phyloP scores from a whole-genome alignment of 2,329 filamentous ascomycete genomes.

The Fusarium nelsonii region DNA sequence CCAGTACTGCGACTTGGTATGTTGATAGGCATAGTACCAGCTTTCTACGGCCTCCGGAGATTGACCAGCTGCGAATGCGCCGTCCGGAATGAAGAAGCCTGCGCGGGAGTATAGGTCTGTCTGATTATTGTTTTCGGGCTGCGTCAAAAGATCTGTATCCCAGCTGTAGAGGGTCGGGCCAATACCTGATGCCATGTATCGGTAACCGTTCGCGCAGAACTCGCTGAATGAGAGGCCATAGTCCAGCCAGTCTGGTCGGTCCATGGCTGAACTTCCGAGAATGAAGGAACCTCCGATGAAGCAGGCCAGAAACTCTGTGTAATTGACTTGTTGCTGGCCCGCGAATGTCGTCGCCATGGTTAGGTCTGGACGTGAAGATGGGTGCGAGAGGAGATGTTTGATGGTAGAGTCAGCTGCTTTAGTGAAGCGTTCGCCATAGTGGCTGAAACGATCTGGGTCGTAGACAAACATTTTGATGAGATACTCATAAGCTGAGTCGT shows the following conservation, averaged over 20 bases:
- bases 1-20: conserved; percentile 74
- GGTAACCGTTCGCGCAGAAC: conserved; percentile 9
- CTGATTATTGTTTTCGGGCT: conserved; percentile 1
- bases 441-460: conserved; percentile 67
- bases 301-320: conserved; percentile 66
- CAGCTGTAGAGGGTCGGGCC: conserved; percentile 16
- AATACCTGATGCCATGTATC: not conserved
- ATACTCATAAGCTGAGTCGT: conserved; percentile 71
- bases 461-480: conserved; percentile 71
- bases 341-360: conserved; percentile 72
- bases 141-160: not conserved
- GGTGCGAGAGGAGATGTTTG: conserved; percentile 56
- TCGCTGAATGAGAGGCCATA: conserved; percentile 19
- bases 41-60: conserved; percentile 77
- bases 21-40: conserved; percentile 80
- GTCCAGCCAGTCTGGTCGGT: conserved; percentile 55
- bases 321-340: conserved; percentile 61
- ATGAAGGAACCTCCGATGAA: conserved; percentile 75
- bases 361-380: conserved; percentile 78
- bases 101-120: not conserved
- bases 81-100: not conserved
- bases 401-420: conserved; percentile 62
- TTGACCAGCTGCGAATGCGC: not conserved
- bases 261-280: conserved; percentile 67
- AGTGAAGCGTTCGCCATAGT: conserved; percentile 54